phyloP scores from a whole-genome alignment of 2,329 filamentous ascomycete genomes.

The Colletotrichum sublineola region DNA sequence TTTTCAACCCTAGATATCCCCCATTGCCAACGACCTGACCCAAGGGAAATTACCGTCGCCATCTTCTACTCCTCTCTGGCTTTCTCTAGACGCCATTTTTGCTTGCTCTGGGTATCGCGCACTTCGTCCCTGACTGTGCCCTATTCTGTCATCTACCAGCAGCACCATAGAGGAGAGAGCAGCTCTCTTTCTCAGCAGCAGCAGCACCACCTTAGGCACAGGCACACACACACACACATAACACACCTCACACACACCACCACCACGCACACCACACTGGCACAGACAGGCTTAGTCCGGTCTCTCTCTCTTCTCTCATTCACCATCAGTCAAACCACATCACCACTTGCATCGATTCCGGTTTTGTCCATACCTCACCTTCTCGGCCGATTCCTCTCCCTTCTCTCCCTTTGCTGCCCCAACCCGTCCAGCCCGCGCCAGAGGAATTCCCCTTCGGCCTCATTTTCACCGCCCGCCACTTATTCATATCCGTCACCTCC shows the following conservation, averaged over 20 bases:
- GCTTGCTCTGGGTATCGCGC: constrained; percentile 14
- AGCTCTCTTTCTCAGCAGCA: neutral
- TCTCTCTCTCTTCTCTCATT: constrained; percentile 7
- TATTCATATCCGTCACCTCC: constrained; percentile 15
- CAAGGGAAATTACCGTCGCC: constrained; percentile 30
- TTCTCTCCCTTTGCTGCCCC: neutral
- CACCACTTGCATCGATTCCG: constrained; percentile 41
- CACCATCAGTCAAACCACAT: constrained; percentile 40
- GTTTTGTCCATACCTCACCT: constrained; percentile 36
- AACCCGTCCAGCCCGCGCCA: neutral
- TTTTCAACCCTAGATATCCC: constrained; percentile 33
- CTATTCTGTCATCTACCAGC: constrained; percentile 9
- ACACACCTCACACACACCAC: constrained; percentile 1
- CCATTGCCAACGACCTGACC: neutral
- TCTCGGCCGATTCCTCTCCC: constrained; percentile 10
- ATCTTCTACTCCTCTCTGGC: constrained; percentile 11
- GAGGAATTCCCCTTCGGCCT: neutral
- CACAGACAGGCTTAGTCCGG: neutral
- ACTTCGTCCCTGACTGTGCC: neutral
- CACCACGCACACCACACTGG: neutral
- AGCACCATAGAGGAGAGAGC: neutral
- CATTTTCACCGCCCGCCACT: constrained; percentile 13
- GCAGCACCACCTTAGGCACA: constrained; percentile 3
- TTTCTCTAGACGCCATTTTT: constrained; percentile 2
- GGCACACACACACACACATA: constrained; percentile 3